These are phyloP conservation scores for Gynandropsis gynandra DNA, from an alignment of 345 rosid species.

Conservation along the genomic window DNA sequence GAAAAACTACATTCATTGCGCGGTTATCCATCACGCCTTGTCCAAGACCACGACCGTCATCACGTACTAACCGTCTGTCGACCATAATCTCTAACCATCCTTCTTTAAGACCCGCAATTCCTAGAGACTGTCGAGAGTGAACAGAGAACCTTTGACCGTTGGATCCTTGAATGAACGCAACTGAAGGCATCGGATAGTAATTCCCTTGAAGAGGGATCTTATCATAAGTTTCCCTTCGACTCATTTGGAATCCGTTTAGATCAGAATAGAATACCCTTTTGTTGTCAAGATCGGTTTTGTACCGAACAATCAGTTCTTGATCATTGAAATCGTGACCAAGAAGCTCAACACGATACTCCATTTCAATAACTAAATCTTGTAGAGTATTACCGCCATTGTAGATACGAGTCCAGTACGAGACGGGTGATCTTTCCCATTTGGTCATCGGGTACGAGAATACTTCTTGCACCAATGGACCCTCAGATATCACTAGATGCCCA, in stretches of 20 bases:
- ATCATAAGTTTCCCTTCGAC: conserved; percentile 85
- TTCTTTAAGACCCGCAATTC: conserved; percentile 63
- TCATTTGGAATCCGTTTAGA: conserved; percentile 97
- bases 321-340: conserved; percentile 57
- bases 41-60: conserved; percentile 98
- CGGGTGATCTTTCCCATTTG: conserved; percentile 52
- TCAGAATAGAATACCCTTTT: conserved; percentile 70
- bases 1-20: conserved; percentile 63
- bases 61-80: conserved; percentile 71
- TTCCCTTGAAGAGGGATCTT: conserved; percentile 98
- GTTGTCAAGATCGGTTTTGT: conserved; percentile 67
- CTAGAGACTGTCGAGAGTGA: conserved; percentile 87
- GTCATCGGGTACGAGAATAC: conserved; percentile 77
- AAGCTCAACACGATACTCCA: conserved; percentile 94
- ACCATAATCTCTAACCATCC: conserved; percentile 98
- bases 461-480: conserved; percentile 80
- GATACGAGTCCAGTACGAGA: conserved; percentile 73
- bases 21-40: conserved; percentile 95
- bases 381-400: conserved; percentile 53
- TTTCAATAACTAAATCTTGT: conserved; percentile 61
- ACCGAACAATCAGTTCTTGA: conserved; percentile 77
- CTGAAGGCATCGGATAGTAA: conserved; percentile 96
- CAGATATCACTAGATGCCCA: conserved; percentile 55
- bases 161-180: conserved; percentile 84
- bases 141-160: conserved; percentile 75